These are phyloP conservation scores for Yamadazyma membranifaciens DNA, from an alignment of 1,139 yeast species.

Conservation along the genomic window DNA sequence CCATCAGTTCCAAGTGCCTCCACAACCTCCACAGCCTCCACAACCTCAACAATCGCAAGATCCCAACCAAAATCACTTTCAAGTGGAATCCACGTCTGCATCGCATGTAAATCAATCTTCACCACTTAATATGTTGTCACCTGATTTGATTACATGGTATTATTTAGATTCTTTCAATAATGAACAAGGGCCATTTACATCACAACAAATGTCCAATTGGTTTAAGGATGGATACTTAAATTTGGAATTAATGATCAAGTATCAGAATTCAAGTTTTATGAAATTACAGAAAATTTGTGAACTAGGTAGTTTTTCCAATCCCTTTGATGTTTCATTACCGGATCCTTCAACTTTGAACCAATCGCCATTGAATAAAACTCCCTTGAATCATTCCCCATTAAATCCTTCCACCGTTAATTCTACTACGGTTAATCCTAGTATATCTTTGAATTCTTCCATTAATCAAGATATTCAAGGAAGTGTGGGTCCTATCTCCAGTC, in stretches of 20 bases:
- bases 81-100: neutral
- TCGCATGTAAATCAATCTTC: neutral
- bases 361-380: neutral
- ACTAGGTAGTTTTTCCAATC: conserved; percentile 48
- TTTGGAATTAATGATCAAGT: conserved; percentile 54
- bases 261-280: conserved; percentile 46
- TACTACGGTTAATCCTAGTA: too few relatives aligned
- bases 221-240: conserved; percentile 59
- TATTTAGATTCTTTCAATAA: conserved; percentile 70
- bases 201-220: conserved; percentile 80
- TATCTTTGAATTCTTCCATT: too few relatives aligned
- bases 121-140: conserved; percentile 11
- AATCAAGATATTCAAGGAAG: too few relatives aligned
- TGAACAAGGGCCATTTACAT: conserved; percentile 81
- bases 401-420: too few relatives aligned
- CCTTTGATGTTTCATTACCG: conserved; percentile 59
- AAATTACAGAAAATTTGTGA: conserved; percentile 48
- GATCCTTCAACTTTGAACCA: conserved; percentile 21
- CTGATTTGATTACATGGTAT: conserved; percentile 59
- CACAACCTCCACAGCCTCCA: neutral
- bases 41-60: neutral
- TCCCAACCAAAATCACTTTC: neutral
- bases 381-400: neutral
- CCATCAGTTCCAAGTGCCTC: neutral
- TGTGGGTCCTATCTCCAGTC: neutral